Percentiles rank a stretch among this genome's conserved stretches.
Conservation (phyloP, 2,329 filamentous ascomycete species). For the Harringtonia lauricola region DNA sequence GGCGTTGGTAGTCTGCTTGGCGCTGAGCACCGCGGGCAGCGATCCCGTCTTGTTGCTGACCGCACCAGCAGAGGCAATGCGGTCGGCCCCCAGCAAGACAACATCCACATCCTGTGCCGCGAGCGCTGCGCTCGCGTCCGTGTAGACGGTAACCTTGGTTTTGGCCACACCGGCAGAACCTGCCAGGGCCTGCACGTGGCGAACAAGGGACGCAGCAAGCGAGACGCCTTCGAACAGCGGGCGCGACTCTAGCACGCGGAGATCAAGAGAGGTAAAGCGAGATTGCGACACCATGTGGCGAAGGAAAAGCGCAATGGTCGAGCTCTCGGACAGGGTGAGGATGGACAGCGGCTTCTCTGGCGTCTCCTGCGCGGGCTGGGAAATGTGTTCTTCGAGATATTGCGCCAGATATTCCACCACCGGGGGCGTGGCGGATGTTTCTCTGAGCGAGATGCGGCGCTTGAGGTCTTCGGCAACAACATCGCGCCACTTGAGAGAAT, state of each 20-base stretch:
- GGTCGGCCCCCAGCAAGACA: conserved; percentile 53
- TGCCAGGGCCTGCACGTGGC: too few relatives aligned
- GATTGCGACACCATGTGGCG: conserved; percentile 25
- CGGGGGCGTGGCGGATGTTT: conserved; percentile 13
- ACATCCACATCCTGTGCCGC: conserved; percentile 41
- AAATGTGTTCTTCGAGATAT: conserved; percentile 24
- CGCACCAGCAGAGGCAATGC: conserved; percentile 43
- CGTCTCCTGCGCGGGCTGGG: background rate
- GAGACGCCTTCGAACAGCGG: conserved; percentile 55
- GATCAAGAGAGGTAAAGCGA: conserved; percentile 29
- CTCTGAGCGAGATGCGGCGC: conserved; percentile 9
- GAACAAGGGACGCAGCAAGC: conserved; percentile 34
- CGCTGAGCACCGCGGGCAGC: conserved; percentile 43
- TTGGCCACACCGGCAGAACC: too few relatives aligned
- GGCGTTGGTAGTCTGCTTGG: conserved; percentile 22
- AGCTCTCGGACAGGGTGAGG: conserved; percentile 52
- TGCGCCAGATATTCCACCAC: conserved; percentile 20
- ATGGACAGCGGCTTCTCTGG: conserved; percentile 27
- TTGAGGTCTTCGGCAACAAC: conserved; percentile 10
- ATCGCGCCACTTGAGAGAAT: conserved; percentile 7
- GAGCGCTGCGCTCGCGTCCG: conserved; percentile 48
- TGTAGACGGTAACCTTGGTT: conserved; percentile 37
- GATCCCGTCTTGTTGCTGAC: conserved; percentile 60
- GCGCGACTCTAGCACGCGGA: conserved; percentile 55
- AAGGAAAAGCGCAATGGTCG: conserved; percentile 43